These are phyloP conservation scores for Saccharomycopsis malanga DNA, from an alignment of 805 yeast species.

Conservation along the genomic window DNA sequence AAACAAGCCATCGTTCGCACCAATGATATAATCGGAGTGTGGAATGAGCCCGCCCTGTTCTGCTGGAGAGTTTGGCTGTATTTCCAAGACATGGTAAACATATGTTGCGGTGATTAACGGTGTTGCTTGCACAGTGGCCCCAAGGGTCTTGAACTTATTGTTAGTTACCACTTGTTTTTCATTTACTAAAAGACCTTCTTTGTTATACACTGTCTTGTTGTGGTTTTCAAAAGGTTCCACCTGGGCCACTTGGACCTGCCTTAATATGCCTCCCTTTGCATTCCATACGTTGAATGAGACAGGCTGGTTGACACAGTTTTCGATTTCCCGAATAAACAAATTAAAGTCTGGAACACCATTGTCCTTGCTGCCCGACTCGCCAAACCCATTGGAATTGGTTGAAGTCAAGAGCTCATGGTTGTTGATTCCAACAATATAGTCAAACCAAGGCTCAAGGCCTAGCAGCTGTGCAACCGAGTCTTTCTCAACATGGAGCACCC, in stretches of 20 bases:
- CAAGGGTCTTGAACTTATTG: slow-evolving; percentile 44
- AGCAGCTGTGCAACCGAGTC: slow-evolving; percentile 40
- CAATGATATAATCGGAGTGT: slow-evolving; percentile 81
- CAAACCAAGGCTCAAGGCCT: slow-evolving; percentile 81
- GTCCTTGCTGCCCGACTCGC: slow-evolving; percentile 15
- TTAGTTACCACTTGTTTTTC: slow-evolving; percentile 25
- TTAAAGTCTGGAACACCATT: slow-evolving; percentile 37
- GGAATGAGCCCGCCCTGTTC: slow-evolving; percentile 76
- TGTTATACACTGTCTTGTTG: slow-evolving; percentile 22
- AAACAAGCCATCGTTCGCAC: slow-evolving; percentile 78
- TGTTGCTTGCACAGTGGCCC: slow-evolving; percentile 69
- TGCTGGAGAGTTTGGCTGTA: slow-evolving; percentile 75
- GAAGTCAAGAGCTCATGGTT: slow-evolving; percentile 46
- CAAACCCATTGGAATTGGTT: slow-evolving; percentile 54
- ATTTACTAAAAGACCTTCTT: slow-evolving; percentile 25
- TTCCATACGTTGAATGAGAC: slow-evolving; percentile 68
- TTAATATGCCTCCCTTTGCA: slow-evolving; percentile 69
- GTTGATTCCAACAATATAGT: slow-evolving; percentile 74
- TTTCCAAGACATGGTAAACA: slow-evolving; percentile 79
- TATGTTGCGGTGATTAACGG: slow-evolving; percentile 69
- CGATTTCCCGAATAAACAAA: slow-evolving; percentile 37
- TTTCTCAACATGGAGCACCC: slow-evolving; percentile 45
- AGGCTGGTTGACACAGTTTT: slow-evolving; percentile 33
- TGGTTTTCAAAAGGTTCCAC: slow-evolving; percentile 20
- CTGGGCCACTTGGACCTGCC: slow-evolving; percentile 33